These are phyloP conservation scores for Puccinia polysora DNA, from an alignment of 1,284 basidiomycete genomes.

Conservation along the genomic window DNA sequence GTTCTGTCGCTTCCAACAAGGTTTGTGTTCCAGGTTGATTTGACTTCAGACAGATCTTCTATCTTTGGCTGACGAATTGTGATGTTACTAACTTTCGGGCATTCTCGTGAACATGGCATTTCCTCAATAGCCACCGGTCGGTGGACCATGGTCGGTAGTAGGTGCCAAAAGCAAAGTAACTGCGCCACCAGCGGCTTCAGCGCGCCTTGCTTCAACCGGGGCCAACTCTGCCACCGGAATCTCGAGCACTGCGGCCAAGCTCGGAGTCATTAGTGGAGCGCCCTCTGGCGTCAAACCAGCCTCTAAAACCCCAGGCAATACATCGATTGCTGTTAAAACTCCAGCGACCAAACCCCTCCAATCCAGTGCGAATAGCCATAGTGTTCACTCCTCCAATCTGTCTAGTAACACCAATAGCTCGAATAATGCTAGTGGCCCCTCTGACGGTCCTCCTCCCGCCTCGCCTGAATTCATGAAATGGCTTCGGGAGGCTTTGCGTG, in stretches of 20 bases:
- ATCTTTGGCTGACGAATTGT: background rate
- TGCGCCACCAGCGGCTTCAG: conserved; percentile 4
- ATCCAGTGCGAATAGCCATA: background rate
- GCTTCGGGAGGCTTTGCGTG: conserved; percentile 80
- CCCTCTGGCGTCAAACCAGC: background rate
- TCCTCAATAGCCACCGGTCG: conserved; percentile 7
- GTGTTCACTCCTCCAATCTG: background rate
- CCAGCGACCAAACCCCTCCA: background rate
- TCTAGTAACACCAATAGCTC: background rate
- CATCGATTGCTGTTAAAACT: background rate
- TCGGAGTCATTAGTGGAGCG: background rate
- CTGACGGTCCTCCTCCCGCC: conserved; percentile 34
- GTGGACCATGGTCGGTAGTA: conserved; percentile 36
- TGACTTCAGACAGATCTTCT: background rate
- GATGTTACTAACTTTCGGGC: background rate
- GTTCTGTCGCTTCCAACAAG: conserved; percentile 22
- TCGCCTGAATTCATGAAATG: conserved; percentile 86
- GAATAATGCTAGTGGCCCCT: background rate
- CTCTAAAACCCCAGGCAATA: background rate
- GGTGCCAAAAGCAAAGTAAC: conserved; percentile 37
- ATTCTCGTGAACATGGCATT: background rate
- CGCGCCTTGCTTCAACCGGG: background rate
- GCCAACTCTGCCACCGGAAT: too few species aligned
- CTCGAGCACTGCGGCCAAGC: background rate
- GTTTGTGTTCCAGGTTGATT: background rate